Evolutionary conservation across 352 stramenopile species (phyloP).

Genomic region (Aphanomyces astaci): DNA sequence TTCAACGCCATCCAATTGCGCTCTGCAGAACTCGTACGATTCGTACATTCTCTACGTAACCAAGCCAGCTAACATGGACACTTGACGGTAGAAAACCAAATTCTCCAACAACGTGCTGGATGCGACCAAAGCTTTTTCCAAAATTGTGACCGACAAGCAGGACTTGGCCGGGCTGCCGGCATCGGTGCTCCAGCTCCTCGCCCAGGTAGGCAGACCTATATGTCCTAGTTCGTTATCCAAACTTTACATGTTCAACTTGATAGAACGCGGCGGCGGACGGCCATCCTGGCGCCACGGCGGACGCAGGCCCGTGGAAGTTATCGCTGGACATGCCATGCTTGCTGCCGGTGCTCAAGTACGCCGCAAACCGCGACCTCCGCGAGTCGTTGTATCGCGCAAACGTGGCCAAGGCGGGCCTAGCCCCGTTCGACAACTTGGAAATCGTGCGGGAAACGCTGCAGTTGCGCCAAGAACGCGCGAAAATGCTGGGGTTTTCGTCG

Average conservation of each 20-base stretch:
- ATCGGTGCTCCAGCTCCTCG: constrained; percentile 89
- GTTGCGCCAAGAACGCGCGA: constrained; percentile 86
- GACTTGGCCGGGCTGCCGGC: constrained; percentile 88
- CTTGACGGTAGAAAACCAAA: constrained; percentile 87
- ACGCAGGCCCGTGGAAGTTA: constrained; percentile 91
- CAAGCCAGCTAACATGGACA: too few species aligned
- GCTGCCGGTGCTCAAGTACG: constrained; percentile 94
- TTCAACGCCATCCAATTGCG: constrained; percentile 96
- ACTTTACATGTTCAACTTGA: constrained; percentile 16
- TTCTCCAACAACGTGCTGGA: constrained; percentile 98
- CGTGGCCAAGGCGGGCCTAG: constrained; percentile 82
- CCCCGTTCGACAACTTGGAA: constrained; percentile 86
- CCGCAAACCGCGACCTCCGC: constrained; percentile 84
- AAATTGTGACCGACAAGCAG: constrained; percentile 78
- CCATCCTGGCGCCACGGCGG: constrained; percentile 51
- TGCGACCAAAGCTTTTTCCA: constrained; percentile 92
- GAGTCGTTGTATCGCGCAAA: constrained; percentile 93
- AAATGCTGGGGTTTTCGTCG: constrained; percentile 90
- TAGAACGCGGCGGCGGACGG: constrained; percentile 27
- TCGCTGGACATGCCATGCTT: constrained; percentile 94
- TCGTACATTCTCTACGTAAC: too few species aligned
- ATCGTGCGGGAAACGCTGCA: constrained; percentile 92
- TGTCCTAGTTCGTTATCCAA: not conserved
- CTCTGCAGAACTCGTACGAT: constrained; percentile 81
- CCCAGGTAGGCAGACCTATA: constrained; percentile 35